phyloP scores from a whole-genome alignment of 2,329 filamentous ascomycete genomes.

The Beauveria sp. region DNA sequence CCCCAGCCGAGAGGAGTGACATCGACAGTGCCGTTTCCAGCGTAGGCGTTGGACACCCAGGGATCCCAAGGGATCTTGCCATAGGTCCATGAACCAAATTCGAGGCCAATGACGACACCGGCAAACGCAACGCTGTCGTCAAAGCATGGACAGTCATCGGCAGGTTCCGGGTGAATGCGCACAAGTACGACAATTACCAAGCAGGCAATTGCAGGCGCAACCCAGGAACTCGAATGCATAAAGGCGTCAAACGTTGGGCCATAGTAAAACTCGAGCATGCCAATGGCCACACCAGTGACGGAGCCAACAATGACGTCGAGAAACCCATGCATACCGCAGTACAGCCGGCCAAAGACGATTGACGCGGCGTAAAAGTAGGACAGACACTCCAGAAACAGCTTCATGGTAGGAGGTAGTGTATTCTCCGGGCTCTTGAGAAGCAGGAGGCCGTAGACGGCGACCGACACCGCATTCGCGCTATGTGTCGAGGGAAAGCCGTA shows the following conservation, averaged over 20 bases:
- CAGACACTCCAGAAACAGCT: slow-evolving; percentile 55
- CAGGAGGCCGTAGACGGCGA: slow-evolving; percentile 76
- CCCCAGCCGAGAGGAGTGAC: slow-evolving; percentile 59
- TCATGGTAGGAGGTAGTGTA: slow-evolving; percentile 50
- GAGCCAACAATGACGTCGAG: slow-evolving; percentile 81
- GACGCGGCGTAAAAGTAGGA: slow-evolving; percentile 82
- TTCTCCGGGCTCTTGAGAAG: slow-evolving; percentile 60
- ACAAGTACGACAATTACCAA: slow-evolving; percentile 67
- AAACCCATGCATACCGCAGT: slow-evolving; percentile 99
- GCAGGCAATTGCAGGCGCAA: slow-evolving; percentile 56
- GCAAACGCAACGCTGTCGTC: slow-evolving; percentile 93
- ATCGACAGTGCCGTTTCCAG: slow-evolving; percentile 50
- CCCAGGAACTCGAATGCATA: slow-evolving; percentile 57
- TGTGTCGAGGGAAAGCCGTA: slow-evolving; percentile 98
- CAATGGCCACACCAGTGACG: slow-evolving; percentile 61
- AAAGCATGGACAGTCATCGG: slow-evolving; percentile 94
- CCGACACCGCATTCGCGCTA: slow-evolving; percentile 92
- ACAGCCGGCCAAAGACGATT: slow-evolving; percentile 84
- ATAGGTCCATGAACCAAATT: slow-evolving; percentile 79
- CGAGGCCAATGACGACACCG: slow-evolving; percentile 78
- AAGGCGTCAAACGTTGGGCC: slow-evolving; percentile 60
- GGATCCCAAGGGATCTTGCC: slow-evolving; percentile 43
- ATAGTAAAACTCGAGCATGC: slow-evolving; percentile 52
- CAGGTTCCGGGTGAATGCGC: slow-evolving; percentile 88
- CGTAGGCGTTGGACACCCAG: slow-evolving; percentile 36